Percentiles rank a stretch among this genome's conserved stretches.
phyloP scores from a whole-genome alignment of 192 early-diverging fungal genomes.

The Coemansia sp. region DNA sequence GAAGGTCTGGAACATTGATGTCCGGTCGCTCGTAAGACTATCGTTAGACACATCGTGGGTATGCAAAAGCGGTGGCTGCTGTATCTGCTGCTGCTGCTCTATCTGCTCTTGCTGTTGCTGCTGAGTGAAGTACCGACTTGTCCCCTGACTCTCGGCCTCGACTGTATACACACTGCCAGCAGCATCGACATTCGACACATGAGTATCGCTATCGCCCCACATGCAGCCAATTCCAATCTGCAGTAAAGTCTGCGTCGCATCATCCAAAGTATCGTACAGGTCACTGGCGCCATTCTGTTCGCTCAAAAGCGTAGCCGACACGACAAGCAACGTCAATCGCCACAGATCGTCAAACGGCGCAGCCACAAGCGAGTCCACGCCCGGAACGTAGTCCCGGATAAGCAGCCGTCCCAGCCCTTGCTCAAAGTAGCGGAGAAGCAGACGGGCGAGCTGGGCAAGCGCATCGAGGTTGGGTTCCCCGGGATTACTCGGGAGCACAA shows the following conservation, averaged over 20 bases:
- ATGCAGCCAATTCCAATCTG: conserved; percentile 29
- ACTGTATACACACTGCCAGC: background rate
- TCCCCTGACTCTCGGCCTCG: background rate
- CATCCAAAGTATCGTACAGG: conserved; percentile 29
- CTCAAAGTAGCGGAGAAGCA: conserved; percentile 45
- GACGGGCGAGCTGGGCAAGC: conserved; percentile 46
- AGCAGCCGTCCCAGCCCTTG: conserved; percentile 10
- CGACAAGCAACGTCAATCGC: conserved; percentile 41
- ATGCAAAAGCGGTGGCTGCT: background rate
- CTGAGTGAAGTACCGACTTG: background rate
- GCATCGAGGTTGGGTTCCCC: conserved; percentile 46
- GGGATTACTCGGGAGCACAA: conserved; percentile 28
- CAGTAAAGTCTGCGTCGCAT: conserved; percentile 11
- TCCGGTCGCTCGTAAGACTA: conserved; percentile 27
- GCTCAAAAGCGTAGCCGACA: conserved; percentile 43
- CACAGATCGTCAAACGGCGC: conserved; percentile 49
- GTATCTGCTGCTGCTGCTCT: background rate
- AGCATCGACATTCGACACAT: background rate
- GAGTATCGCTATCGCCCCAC: conserved; percentile 21
- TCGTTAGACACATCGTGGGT: conserved; percentile 14
- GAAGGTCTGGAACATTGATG: conserved; percentile 29
- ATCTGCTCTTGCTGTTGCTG: background rate
- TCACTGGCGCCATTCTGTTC: conserved; percentile 34
- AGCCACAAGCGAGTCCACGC: conserved; percentile 26
- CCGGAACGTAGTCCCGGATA: conserved; percentile 30